These are phyloP conservation scores for Nicotiana tomentosiformis DNA, from an alignment of 257 asterid species.

Conservation along the genomic window DNA sequence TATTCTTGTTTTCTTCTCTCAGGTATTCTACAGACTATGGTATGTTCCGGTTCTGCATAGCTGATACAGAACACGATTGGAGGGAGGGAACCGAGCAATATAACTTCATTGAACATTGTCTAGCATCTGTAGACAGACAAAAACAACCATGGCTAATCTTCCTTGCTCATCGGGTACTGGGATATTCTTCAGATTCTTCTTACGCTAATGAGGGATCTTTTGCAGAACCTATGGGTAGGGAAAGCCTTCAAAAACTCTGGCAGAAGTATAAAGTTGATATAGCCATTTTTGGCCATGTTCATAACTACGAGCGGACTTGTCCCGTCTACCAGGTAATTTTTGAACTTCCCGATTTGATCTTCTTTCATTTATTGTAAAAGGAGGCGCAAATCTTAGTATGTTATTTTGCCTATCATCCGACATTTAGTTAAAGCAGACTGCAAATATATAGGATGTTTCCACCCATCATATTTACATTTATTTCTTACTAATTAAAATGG, in stretches of 20 bases:
- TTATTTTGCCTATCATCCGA: not conserved
- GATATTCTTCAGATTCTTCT: conserved; percentile 60
- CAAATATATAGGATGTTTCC: not conserved
- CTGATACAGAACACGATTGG: conserved; percentile 87
- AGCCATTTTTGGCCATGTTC: conserved; percentile 69
- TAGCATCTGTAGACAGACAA: conserved; percentile 69
- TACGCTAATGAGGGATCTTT: conserved; percentile 59
- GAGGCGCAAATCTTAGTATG: not conserved
- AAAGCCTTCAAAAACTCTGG: conserved; percentile 78
- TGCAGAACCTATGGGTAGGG: conserved; percentile 86
- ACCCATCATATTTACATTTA: not conserved
- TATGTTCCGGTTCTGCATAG: conserved; percentile 84
- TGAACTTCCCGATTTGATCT: not conserved
- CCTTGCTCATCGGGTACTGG: conserved; percentile 74
- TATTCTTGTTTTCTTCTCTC: not conserved
- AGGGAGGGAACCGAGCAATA: conserved; percentile 75
- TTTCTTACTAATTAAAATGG: not conserved
- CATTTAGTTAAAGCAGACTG: not conserved
- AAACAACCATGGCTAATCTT: conserved; percentile 88
- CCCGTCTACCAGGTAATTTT: conserved; percentile 63
- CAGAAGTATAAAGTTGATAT: conserved; percentile 83
- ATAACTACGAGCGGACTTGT: conserved; percentile 73
- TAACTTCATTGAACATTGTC: conserved; percentile 65
- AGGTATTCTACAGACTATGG: conserved; percentile 86
- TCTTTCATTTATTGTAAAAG: not conserved